Percentiles rank a stretch among this genome's conserved stretches.
Evolutionary conservation across 306 rosid genomes (phyloP).

Genomic region (Styphnolobium japonicum): DNA sequence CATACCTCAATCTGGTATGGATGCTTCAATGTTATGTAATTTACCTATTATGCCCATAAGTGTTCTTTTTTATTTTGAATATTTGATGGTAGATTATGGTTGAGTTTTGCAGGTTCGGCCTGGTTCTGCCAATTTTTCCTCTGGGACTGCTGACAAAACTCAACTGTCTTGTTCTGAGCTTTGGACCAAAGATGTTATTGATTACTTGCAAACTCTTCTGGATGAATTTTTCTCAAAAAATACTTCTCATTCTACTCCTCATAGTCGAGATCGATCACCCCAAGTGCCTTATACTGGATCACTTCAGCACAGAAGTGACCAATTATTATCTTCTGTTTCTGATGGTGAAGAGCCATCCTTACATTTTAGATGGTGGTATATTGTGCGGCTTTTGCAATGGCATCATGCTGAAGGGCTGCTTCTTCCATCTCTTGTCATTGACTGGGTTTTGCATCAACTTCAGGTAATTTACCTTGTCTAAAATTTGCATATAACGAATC

Average conservation of each 20-base stretch:
- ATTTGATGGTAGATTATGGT: constrained; percentile 34
- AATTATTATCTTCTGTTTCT: constrained; percentile 41
- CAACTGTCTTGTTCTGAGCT: constrained; percentile 74
- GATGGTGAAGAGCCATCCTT: constrained; percentile 77
- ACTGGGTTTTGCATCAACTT: constrained; percentile 84
- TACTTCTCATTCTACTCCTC: constrained; percentile 50
- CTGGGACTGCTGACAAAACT: constrained; percentile 66
- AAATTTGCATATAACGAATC: neutral
- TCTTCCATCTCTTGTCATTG: constrained; percentile 79
- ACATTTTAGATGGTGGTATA: constrained; percentile 92
- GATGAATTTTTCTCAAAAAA: constrained; percentile 75
- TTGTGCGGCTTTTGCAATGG: constrained; percentile 89
- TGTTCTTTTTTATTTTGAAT: neutral
- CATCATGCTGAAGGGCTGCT: constrained; percentile 87
- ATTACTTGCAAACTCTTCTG: constrained; percentile 75
- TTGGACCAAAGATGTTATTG: constrained; percentile 91
- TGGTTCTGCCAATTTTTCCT: constrained; percentile 55
- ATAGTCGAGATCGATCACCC: constrained; percentile 59
- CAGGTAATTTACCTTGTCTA: constrained; percentile 47
- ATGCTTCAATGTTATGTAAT: neutral
- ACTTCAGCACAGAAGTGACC: constrained; percentile 53
- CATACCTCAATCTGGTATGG: constrained; percentile 85
- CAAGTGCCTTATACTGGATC: constrained; percentile 59
- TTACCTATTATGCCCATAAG: neutral
- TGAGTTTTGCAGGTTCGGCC: constrained; percentile 59